Evolutionary conservation across 1,284 basidiomycete genomes (phyloP), one percentile per base, ranked within the genome.

Genomic region (Paramarasmius palmivorus): DNA sequence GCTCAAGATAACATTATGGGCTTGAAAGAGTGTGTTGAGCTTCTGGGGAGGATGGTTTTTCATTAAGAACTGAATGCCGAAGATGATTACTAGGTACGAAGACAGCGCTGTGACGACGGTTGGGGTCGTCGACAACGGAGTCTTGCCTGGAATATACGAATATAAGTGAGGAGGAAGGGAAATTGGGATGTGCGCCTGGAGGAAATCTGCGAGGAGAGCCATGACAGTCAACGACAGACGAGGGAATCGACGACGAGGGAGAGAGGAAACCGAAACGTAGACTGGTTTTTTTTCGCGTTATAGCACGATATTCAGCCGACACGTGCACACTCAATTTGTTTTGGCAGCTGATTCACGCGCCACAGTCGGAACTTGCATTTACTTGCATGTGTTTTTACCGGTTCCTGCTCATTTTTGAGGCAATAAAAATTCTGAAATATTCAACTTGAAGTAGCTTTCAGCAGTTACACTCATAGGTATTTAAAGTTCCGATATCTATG

Each of bases 1-100:
- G 59, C 91, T 93, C 57, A 99, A 83, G 67, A 95, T 74, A 59
- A 93, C 76, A 70, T 99, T 99, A 77, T 99, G 96, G 48, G 90
- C 68, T 76, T 95, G 91, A 76, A 99, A 99, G 59, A 95, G 82
- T 48, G 81, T 72, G 65, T 90, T 94, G 66, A 97, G 86, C 76
- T 91, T 92, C 67, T 82, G 80, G 38, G 89, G 82, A 63, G 79
- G 76, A 61, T 80, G 82, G 68, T 82, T 78, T 72, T 84, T 91
- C 95, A 98, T 98, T 64, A 92, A 72, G 63, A 85, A 85, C 65
- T 88, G 88, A 41, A 92, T 83, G 58, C 91, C 85, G 67, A 98
- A 98, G 71, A 99, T 89, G 75, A 90, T 76, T 68, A 83, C 85
- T 61, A 99, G 84, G 79, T 99, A 99, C 54, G 82, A 81, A 32